Conservation (phyloP, 768 basidiomycete genomes). For the Agrocybe pediades region DNA sequence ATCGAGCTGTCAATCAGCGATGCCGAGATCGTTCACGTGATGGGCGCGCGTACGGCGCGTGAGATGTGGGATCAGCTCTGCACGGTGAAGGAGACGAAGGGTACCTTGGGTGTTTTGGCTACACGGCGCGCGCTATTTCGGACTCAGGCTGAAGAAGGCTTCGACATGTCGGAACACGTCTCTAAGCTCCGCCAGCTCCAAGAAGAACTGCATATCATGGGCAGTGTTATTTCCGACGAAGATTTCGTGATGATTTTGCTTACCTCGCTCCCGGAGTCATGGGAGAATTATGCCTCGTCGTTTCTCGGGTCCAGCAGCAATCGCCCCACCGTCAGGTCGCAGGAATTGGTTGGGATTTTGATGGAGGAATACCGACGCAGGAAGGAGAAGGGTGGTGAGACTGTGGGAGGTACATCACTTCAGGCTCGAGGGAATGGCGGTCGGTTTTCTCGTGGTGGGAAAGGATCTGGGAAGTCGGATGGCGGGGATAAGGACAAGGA, state of each 20-base stretch:
- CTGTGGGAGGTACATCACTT: not conserved
- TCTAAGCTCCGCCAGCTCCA: slow-evolving; percentile 22
- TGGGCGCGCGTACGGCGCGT: slow-evolving; percentile 21
- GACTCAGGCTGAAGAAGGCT: slow-evolving; percentile 23
- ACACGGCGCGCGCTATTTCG: slow-evolving; percentile 21
- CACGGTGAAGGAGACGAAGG: slow-evolving; percentile 27
- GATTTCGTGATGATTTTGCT: slow-evolving; percentile 32
- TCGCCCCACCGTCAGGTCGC: slow-evolving; percentile 14
- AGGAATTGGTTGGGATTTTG: slow-evolving; percentile 24
- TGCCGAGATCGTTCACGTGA: slow-evolving; percentile 25
- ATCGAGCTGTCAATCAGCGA: slow-evolving; percentile 26
- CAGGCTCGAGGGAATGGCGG: not conserved
- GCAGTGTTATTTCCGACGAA: slow-evolving; percentile 23
- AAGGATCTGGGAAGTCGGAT: not conserved
- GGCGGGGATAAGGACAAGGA: not conserved
- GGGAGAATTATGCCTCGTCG: slow-evolving; percentile 26
- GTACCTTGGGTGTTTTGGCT: slow-evolving; percentile 22
- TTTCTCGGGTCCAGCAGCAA: slow-evolving; percentile 22
- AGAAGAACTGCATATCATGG: slow-evolving; percentile 26
- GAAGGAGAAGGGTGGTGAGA: not conserved
- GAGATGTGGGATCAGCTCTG: slow-evolving; percentile 28
- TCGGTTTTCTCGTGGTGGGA: too few relatives aligned
- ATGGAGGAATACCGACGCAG: slow-evolving; percentile 21
- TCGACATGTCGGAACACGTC: slow-evolving; percentile 28
- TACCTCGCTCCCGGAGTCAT: slow-evolving; percentile 28